phyloP scores from a whole-genome alignment of 805 yeast genomes.

The Suhomyces xylopsoci region DNA sequence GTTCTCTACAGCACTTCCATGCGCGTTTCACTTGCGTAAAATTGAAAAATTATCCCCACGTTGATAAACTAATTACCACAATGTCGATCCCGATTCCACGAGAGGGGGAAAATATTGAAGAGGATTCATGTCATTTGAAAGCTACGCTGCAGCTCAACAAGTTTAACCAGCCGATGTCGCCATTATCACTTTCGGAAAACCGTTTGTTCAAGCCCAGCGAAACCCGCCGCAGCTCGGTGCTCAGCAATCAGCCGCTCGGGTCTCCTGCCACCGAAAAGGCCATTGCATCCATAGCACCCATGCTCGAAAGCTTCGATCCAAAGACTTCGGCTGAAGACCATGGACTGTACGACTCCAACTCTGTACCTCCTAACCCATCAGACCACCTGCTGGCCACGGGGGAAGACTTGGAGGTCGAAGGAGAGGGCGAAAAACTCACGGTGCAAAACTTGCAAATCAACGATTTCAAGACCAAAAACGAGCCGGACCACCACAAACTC shows the following conservation, averaged over 20 bases:
- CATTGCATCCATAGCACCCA: constrained; percentile 78
- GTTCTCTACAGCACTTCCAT: not conserved
- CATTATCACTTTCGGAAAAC: constrained; percentile 23
- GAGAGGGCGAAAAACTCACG: constrained; percentile 10
- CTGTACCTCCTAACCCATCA: not conserved
- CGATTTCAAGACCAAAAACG: constrained; percentile 18
- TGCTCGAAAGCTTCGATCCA: constrained; percentile 69
- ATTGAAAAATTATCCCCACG: not conserved
- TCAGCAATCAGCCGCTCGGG: constrained; percentile 11
- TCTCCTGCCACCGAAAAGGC: constrained; percentile 50
- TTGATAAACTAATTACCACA: not conserved
- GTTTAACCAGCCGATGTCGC: constrained; percentile 32
- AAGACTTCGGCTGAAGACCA: constrained; percentile 50
- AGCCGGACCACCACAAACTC: constrained; percentile 22
- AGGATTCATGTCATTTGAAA: not conserved
- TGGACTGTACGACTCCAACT: constrained; percentile 1
- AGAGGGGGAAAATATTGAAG: not conserved
- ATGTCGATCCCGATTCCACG: not conserved
- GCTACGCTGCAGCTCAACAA: constrained; percentile 8
- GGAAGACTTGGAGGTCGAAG: not conserved
- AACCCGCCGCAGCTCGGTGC: not conserved
- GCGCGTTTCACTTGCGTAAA: not conserved
- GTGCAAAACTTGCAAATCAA: constrained; percentile 12
- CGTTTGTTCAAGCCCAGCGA: constrained; percentile 1
- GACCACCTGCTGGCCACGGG: constrained; percentile 7